phyloP scores from a whole-genome alignment of 106 monocot genomes.

The Dactylorhiza incarnata region DNA sequence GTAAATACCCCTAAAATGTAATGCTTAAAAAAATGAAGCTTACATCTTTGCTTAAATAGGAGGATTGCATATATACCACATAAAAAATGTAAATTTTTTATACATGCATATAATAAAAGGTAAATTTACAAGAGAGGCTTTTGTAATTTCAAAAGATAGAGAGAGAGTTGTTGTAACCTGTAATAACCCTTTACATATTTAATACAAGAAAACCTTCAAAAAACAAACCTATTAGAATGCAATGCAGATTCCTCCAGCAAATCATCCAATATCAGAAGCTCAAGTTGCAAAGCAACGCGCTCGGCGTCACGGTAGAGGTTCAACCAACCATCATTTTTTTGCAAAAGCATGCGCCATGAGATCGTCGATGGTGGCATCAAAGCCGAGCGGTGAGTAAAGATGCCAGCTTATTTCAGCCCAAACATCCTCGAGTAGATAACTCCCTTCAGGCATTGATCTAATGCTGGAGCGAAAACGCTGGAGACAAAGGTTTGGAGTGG shows the following conservation, averaged over 20 bases:
- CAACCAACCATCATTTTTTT: slow-evolving; percentile 58
- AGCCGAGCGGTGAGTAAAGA: slow-evolving; percentile 14
- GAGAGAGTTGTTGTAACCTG: too few relatives aligned
- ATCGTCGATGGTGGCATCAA: slow-evolving; percentile 11
- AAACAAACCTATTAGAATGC: neutral
- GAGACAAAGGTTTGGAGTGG: slow-evolving; percentile 21
- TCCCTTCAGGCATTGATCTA: slow-evolving; percentile 28
- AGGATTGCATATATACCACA: too few relatives aligned
- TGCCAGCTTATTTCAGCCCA: slow-evolving; percentile 43
- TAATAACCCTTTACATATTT: neutral
- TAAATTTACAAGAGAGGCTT: too few relatives aligned
- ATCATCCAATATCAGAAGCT: slow-evolving; percentile 48
- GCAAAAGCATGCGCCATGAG: slow-evolving; percentile 26
- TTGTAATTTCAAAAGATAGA: too few relatives aligned
- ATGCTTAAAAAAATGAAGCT: too few relatives aligned
- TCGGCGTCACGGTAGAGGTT: slow-evolving; percentile 42
- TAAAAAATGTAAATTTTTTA: too few relatives aligned
- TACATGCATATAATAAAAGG: too few relatives aligned
- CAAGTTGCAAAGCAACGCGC: slow-evolving; percentile 34
- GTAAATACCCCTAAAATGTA: too few relatives aligned
- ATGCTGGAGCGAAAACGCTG: slow-evolving; percentile 8
- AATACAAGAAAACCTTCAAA: neutral
- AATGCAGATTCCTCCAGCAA: slow-evolving; percentile 40
- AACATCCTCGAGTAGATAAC: slow-evolving; percentile 45
- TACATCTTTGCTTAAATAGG: too few relatives aligned